Conservation (phyloP, 139 green algal genomes). For the Mesotaenium endlicherianum region DNA sequence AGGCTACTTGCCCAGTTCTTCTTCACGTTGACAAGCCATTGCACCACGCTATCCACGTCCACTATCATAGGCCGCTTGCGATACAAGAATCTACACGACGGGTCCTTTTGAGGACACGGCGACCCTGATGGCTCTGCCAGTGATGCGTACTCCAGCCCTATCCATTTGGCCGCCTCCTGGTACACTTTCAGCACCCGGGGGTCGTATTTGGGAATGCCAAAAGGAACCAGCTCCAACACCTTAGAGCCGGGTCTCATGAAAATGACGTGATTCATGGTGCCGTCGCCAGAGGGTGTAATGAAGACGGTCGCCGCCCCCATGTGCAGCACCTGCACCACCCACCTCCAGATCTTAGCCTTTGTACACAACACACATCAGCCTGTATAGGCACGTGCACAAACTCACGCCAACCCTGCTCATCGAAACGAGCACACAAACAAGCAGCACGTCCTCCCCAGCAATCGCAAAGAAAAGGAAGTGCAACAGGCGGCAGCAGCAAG, state of each 20-base stretch:
- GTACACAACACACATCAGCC: too few species aligned
- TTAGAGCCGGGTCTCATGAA: conserved; percentile 6
- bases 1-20: too few species aligned
- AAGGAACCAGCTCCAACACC: conserved; percentile 22
- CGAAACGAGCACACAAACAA: too few species aligned
- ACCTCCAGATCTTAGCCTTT: too few species aligned
- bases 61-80: conserved; percentile 10
- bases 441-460: too few species aligned
- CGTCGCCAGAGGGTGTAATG: conserved; percentile 11
- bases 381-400: too few species aligned
- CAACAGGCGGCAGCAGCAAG: too few species aligned
- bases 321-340: conserved; percentile 8
- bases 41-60: conserved; percentile 6
- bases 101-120: conserved; percentile 2
- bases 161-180: conserved; percentile 11
- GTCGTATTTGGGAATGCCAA: conserved; percentile 25
- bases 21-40: too few species aligned
- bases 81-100: conserved; percentile 17
- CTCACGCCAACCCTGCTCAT: too few species aligned
- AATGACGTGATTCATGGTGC: conserved; percentile 41
- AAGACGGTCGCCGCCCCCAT: conserved; percentile 19
- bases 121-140: conserved; percentile 4
- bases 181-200: conserved; percentile 24
- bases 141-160: conserved; percentile 6
- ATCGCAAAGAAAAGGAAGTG: too few species aligned